A percentile compares a stretch with the other conserved stretches of the same genome.
Evolutionary conservation across 805 yeast species (phyloP).

Genomic region (Komagataella mondaviorum): DNA sequence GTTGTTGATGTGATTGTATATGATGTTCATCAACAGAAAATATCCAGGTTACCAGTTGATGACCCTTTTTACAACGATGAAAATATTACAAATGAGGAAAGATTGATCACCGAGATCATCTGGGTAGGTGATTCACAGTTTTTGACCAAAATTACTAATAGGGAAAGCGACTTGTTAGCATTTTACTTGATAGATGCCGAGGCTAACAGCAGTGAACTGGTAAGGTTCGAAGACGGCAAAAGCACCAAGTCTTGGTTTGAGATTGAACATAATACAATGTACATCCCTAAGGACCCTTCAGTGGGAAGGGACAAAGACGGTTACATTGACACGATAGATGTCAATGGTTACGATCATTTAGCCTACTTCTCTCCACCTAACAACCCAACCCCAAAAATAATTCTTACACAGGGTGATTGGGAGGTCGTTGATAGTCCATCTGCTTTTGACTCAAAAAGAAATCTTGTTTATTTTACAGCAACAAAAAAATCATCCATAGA

Average conservation of each 20-base stretch:
- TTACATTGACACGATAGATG: slow-evolving; percentile 67
- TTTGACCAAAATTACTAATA: slow-evolving; percentile 44
- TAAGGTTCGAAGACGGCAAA: slow-evolving; percentile 31
- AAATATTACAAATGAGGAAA: slow-evolving; percentile 24
- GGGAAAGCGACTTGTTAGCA: slow-evolving; percentile 54
- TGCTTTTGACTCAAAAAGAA: slow-evolving; percentile 39
- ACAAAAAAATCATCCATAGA: slow-evolving; percentile 73
- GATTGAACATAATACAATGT: slow-evolving; percentile 48
- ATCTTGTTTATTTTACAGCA: slow-evolving; percentile 51
- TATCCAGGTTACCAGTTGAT: slow-evolving; percentile 8
- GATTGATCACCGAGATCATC: slow-evolving; percentile 50
- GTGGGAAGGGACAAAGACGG: slow-evolving; percentile 40
- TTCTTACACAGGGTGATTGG: slow-evolving; percentile 74
- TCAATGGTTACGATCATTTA: slow-evolving; percentile 55
- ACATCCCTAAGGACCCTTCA: slow-evolving; percentile 35
- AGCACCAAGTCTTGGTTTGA: slow-evolving; percentile 64
- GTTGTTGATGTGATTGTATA: slow-evolving; percentile 38
- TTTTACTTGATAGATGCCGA: slow-evolving; percentile 38
- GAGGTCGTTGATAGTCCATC: slow-evolving; percentile 75
- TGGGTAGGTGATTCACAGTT: slow-evolving; percentile 52
- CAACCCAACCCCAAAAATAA: slow-evolving; percentile 29
- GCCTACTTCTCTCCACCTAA: slow-evolving; percentile 74
- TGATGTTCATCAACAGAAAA: slow-evolving; percentile 16
- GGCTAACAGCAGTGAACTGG: slow-evolving; percentile 19
- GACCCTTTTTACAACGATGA: slow-evolving; percentile 28